A percentile compares a stretch with the other conserved stretches of the same genome.
phyloP scores from a whole-genome alignment of 164 flowering plant genomes.

The Chimonanthus praecox region DNA sequence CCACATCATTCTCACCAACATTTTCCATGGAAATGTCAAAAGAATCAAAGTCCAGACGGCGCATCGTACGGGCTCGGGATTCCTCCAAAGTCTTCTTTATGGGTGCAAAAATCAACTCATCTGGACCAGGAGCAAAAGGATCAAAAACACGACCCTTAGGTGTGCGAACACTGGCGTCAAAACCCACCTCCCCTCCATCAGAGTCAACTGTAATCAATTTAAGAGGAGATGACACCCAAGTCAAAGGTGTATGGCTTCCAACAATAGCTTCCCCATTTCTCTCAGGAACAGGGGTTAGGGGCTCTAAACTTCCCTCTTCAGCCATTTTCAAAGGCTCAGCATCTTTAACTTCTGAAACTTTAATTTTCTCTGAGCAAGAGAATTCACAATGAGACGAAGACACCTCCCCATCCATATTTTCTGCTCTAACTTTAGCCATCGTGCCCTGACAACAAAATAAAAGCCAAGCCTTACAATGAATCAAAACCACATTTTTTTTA shows the following conservation, averaged over 20 bases:
- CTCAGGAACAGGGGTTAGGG: constrained; percentile 34
- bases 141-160: constrained; percentile 54
- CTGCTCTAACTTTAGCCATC: neutral
- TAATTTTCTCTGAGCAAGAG: neutral
- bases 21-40: neutral
- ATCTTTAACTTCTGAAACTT: constrained; percentile 7
- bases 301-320: constrained; percentile 19
- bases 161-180: constrained; percentile 37
- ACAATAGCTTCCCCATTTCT: constrained; percentile 26
- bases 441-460: neutral
- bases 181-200: neutral
- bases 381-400: neutral
- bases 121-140: constrained; percentile 71
- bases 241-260: constrained; percentile 26
- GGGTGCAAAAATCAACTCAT: constrained; percentile 51
- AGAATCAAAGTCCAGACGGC: constrained; percentile 38
- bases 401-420: neutral
- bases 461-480: neutral
- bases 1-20: constrained; percentile 3
- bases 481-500: neutral
- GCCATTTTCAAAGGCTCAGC: constrained; percentile 4
- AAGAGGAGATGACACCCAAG: constrained; percentile 18
- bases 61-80: constrained; percentile 19
- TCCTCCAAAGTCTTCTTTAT: constrained; percentile 26
- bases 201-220: constrained; percentile 1